Base-by-base conservation (phyloP, 345 rosid genomes). In the Physaria fendleri region DNA sequence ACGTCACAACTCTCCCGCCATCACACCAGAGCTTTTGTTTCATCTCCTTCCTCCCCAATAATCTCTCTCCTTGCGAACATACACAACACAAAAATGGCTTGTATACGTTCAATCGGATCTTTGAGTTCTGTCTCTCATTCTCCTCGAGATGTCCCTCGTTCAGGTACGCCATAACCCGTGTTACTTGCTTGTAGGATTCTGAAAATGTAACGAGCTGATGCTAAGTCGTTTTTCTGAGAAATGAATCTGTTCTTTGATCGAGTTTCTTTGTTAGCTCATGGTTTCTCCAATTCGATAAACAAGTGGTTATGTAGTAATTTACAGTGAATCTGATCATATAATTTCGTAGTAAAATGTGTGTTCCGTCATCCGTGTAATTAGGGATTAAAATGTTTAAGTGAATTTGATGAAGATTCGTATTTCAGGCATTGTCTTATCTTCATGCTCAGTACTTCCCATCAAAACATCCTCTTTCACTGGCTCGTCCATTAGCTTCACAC, bases 391-490 rank as follows among this genome's bases (percentile, higher is more conserved):
- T 27, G 11, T 33, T 3, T 4, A 17, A n/a, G n/a, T n/a, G n/a
- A n/a, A n/a, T n/a, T n/a, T 34, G 39, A 35, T 7, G n/a, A 23
- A 8, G 0, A 33, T 30, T 1, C 0, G 17, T 33, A 23, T 25
- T 21, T 6, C n/a, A n/a, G n/a, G n/a, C n/a, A n/a, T n/a, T n/a
- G n/a, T n/a, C 2, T 33, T 77, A 54, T 71, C 82, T 37, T 74
- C 74, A 62, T 60, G 67, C 29, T 56, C 73, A 55, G 64, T 63
- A 62, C 65, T 58, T 69, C 68, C 74, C 47, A 76, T 76, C 61
- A 47, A 68, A 0, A 34, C 30, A 46, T 78, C 93, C 12, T 16
- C 78, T 8, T 81, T 84, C 77, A 53, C 39, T 43, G 88, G 90
- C 28, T 77, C 56, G 13, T 60, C 82, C 32, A 35, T 88, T 56